These are phyloP conservation scores for Venturia carpophila DNA, from an alignment of 2,329 filamentous ascomycete species.

Conservation along the genomic window DNA sequence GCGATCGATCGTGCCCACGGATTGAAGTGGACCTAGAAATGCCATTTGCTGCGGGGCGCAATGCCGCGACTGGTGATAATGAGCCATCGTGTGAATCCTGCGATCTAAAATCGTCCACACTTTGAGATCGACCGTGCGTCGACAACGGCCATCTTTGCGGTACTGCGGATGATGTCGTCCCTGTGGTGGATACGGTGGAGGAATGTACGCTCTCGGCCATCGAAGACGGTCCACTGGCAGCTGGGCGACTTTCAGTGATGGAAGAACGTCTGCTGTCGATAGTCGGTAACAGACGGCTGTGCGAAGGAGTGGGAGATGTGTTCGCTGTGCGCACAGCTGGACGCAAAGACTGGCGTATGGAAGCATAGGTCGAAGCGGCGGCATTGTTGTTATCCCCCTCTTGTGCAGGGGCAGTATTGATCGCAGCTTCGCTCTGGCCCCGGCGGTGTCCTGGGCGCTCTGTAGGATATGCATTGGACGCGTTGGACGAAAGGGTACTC, in stretches of 20 bases:
- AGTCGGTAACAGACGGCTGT: not conserved
- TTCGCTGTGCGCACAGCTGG: conserved; percentile 34
- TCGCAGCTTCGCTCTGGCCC: conserved; percentile 64
- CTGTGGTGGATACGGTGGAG: not conserved
- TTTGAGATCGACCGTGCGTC: conserved; percentile 24
- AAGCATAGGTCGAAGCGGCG: conserved; percentile 61
- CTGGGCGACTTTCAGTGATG: not conserved
- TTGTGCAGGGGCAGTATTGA: conserved; percentile 43
- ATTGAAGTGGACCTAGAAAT: conserved; percentile 30
- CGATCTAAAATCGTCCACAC: conserved; percentile 56
- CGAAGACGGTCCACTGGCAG: not conserved
- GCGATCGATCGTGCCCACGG: conserved; percentile 2
- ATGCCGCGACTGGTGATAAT: conserved; percentile 38
- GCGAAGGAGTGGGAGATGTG: not conserved
- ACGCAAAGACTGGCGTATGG: conserved; percentile 67
- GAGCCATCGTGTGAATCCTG: conserved; percentile 37
- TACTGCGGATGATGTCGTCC: not conserved
- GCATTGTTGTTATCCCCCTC: conserved; percentile 35
- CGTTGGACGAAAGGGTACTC: conserved; percentile 64
- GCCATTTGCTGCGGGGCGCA: conserved; percentile 35
- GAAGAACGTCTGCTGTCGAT: not conserved
- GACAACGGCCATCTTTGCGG: not conserved
- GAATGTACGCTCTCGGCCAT: not conserved
- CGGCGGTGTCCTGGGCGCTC: conserved; percentile 53
- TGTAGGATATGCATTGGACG: conserved; percentile 51